These are phyloP conservation scores for Closterium sp. DNA, from an alignment of 139 green algal genomes.

Conservation along the genomic window DNA sequence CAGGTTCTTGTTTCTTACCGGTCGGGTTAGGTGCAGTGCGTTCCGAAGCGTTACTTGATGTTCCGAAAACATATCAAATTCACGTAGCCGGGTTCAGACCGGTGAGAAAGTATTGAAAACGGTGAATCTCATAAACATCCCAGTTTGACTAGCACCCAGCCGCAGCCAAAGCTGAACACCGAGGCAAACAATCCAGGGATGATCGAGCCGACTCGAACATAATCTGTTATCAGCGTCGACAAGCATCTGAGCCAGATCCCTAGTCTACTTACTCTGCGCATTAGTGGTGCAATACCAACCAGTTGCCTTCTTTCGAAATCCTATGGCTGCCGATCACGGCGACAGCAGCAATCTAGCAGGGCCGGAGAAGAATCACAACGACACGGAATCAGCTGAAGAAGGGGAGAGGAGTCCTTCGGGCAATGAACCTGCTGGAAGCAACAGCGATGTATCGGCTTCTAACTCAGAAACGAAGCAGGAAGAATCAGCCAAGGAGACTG, in stretches of 20 bases:
- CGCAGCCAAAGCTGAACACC: too few species aligned
- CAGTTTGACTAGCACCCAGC: too few species aligned
- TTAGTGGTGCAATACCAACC: too few species aligned
- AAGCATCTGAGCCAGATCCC: background rate
- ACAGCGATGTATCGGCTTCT: background rate
- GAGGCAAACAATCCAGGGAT: too few species aligned
- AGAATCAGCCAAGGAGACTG: background rate
- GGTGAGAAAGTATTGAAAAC: too few species aligned
- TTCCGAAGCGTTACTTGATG: too few species aligned
- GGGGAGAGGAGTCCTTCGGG: background rate
- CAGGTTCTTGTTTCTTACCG: too few species aligned
- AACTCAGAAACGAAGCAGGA: background rate
- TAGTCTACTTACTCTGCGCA: too few species aligned
- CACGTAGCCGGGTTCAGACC: too few species aligned
- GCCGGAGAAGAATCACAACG: background rate
- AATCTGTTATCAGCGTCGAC: background rate
- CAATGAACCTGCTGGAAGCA: background rate
- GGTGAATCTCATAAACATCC: too few species aligned
- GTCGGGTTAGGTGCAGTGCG: too few species aligned
- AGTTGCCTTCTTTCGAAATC: background rate
- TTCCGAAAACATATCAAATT: too few species aligned
- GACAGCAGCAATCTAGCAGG: background rate
- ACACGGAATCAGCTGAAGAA: background rate
- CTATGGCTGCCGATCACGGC: background rate
- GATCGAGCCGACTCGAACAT: background rate